Percentiles rank a stretch among this genome's conserved stretches.
Evolutionary conservation across 805 yeast species (phyloP).

Genomic region (Yamadazyma takamatsuzukensis): DNA sequence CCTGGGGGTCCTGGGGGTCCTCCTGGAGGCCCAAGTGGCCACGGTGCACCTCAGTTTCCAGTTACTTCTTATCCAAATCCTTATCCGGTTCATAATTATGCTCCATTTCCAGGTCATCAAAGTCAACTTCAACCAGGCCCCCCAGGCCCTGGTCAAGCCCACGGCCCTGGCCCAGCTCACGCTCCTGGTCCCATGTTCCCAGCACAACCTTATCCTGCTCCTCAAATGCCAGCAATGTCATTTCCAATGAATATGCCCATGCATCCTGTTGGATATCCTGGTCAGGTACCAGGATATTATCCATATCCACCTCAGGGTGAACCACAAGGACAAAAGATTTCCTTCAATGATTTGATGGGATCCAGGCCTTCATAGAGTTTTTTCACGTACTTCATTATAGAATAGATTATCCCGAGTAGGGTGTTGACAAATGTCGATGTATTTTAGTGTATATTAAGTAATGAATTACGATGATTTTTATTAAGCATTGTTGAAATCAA

Average conservation of each 20-base stretch:
- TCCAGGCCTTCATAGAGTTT: conserved; percentile 18
- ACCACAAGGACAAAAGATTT: conserved; percentile 32
- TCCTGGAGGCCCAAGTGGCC: too few relatives aligned
- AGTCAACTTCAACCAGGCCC: not conserved
- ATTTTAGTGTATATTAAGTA: too few relatives aligned
- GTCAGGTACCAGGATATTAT: conserved; percentile 7
- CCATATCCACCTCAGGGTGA: conserved; percentile 1
- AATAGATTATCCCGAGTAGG: too few relatives aligned
- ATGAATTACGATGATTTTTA: too few relatives aligned
- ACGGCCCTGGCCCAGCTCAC: conserved; percentile 9
- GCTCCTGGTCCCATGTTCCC: conserved; percentile 3
- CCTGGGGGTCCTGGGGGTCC: too few relatives aligned
- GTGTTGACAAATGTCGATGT: too few relatives aligned
- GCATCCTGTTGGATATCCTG: conserved; percentile 2
- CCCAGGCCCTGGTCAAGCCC: too few relatives aligned
- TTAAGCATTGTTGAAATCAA: too few relatives aligned
- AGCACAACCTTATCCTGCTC: not conserved
- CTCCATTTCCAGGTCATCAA: not conserved
- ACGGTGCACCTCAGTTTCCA: conserved; percentile 5
- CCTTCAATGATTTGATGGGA: conserved; percentile 38
- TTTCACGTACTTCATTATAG: not conserved
- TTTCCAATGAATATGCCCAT: conserved; percentile 1
- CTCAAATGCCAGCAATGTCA: conserved; percentile 2
- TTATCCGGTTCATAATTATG: conserved; percentile 12
- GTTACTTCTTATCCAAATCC: conserved; percentile 22